These are phyloP conservation scores for Amanita molliuscula DNA, from an alignment of 768 basidiomycete species.

Conservation along the genomic window DNA sequence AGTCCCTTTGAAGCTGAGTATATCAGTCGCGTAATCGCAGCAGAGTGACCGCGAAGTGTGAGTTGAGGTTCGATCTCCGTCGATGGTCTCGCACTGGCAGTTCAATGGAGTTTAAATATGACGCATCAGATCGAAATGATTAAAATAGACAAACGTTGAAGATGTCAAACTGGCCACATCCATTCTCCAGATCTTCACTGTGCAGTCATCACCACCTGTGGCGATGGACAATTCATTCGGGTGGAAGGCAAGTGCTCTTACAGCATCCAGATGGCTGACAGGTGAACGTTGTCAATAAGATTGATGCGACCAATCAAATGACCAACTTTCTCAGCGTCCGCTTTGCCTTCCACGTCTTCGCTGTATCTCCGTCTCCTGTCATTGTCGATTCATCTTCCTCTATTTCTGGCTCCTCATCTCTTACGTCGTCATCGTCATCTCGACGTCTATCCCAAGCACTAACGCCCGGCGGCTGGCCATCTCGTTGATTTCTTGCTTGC, in stretches of 20 bases:
- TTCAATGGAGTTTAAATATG: slow-evolving; percentile 10
- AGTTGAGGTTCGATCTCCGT: slow-evolving; percentile 90
- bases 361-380: slow-evolving; percentile 57
- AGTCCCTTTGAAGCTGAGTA: slow-evolving; percentile 67
- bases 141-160: slow-evolving; percentile 49
- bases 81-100: slow-evolving; percentile 48
- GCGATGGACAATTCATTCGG: slow-evolving; percentile 77
- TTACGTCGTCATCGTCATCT: slow-evolving; percentile 55
- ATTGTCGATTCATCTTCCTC: slow-evolving; percentile 57
- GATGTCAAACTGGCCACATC: slow-evolving; percentile 68
- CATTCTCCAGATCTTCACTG: slow-evolving; percentile 93
- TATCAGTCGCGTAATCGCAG: slow-evolving; percentile 78
- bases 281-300: slow-evolving; percentile 11
- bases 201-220: slow-evolving; percentile 92
- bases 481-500: slow-evolving; percentile 33
- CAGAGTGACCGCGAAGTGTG: slow-evolving; percentile 89
- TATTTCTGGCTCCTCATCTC: slow-evolving; percentile 61
- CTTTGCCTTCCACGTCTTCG: slow-evolving; percentile 78
- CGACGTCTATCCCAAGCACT: slow-evolving; percentile 42
- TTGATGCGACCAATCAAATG: slow-evolving; percentile 13
- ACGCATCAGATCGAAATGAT: slow-evolving; percentile 6
- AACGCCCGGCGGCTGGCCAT: slow-evolving; percentile 25
- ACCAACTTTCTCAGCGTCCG: slow-evolving; percentile 84
- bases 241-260: slow-evolving; percentile 85
- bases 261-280: slow-evolving; percentile 83